These are phyloP conservation scores for Cladophialophora carrionii DNA, from an alignment of 2,329 filamentous ascomycete genomes.

Conservation along the genomic window DNA sequence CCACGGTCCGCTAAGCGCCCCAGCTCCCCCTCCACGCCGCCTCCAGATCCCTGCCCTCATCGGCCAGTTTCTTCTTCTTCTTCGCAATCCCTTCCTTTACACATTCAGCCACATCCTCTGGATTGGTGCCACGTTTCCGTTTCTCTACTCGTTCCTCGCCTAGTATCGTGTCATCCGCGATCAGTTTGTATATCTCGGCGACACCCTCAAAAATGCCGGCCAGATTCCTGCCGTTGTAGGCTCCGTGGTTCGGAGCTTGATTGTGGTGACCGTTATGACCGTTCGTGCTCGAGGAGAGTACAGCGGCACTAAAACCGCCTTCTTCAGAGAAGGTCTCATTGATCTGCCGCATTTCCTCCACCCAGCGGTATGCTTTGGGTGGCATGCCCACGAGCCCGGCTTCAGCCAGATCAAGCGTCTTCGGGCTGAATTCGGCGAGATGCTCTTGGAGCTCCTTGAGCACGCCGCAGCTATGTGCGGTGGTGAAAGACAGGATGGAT, in stretches of 20 bases:
- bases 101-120: constrained; percentile 51
- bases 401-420: constrained; percentile 53
- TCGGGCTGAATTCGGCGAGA: constrained; percentile 57
- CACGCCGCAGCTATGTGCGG: constrained; percentile 64
- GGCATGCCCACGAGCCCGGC: constrained; percentile 63
- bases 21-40: constrained; percentile 33
- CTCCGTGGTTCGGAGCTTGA: neutral
- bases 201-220: constrained; percentile 40
- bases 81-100: constrained; percentile 43
- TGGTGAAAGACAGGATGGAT: constrained; percentile 71
- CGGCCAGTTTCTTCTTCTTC: constrained; percentile 37
- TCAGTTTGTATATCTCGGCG: constrained; percentile 55
- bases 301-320: constrained; percentile 58
- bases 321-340: constrained; percentile 66
- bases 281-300: constrained; percentile 41
- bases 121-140: constrained; percentile 47
- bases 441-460: constrained; percentile 62
- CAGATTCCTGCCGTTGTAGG: neutral
- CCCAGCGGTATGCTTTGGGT: constrained; percentile 77
- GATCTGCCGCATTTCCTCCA: constrained; percentile 77
- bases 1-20: constrained; percentile 11
- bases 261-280: constrained; percentile 1
- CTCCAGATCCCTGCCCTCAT: constrained; percentile 28
- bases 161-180: constrained; percentile 56
- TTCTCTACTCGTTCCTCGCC: constrained; percentile 50